Evolutionary conservation across 2,329 filamentous ascomycete species (phyloP), one percentile per base, ranked within the genome.

Genomic region (Calonectria multiphialidica): DNA sequence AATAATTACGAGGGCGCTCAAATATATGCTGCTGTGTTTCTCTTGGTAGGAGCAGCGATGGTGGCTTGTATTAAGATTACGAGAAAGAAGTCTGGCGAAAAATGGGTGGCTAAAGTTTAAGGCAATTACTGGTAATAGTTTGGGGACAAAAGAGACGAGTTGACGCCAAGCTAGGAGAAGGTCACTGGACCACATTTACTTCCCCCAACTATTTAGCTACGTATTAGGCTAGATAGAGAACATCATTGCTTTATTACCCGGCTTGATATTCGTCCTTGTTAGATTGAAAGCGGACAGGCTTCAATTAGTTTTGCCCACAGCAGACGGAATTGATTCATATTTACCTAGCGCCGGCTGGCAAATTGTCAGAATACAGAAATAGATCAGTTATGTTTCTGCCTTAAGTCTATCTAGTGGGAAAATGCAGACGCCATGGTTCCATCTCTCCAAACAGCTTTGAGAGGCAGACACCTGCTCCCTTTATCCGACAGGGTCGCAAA

Each of bases 1-100:
- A 49, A 61, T 6, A n/a, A 55, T 5, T 69, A 64, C 12, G n/a
- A 45, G 2, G 66, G 66, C 9, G 57, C 66, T n/a, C 57, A 64
- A 9, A 50, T 37, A 1, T 69, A 53, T 28, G 47, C 66, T n/a
- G 66, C 45, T 10, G 47, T 57, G 12, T 63, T 53, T 9, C 10
- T 69, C 18, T 3, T 57, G 21, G 12, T 63, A 10, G 57, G 57
- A 2, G 25, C 57, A 5, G 25, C 55, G 6, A 25, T 59, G 23
- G 57, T 44, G 8, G 28, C 50, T 5, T 40, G 45, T 7, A 30
- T 44, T 30, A 64, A 62, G 23, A 28, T 69, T n/a, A 15, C 28
- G 16, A 63, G 44, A 42, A 63, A 23, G 35, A 45, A 16, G 35
- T 47, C 42, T 8, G 61, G 61, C 16, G 61, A 49, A 35, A 25